phyloP scores from a whole-genome alignment of 1,139 yeast species.

The Magnusiomyces suaveolens region DNA sequence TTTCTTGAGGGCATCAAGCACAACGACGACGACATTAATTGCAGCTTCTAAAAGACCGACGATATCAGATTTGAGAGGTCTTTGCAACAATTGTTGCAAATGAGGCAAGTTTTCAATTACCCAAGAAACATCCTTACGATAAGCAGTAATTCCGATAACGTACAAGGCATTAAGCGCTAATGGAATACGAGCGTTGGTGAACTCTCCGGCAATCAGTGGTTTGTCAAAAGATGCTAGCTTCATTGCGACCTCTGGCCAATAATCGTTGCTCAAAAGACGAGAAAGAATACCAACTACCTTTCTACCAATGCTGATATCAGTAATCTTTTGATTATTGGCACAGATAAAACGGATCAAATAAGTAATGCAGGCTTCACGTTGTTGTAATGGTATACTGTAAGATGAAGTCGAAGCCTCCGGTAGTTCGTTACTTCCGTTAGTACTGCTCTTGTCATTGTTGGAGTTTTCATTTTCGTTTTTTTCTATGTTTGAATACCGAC shows the following conservation, averaged over 20 bases:
- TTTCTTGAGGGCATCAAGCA: conserved; percentile 37
- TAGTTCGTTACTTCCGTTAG: background rate
- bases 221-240: conserved; percentile 80
- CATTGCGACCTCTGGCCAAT: conserved; percentile 83
- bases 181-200: conserved; percentile 50
- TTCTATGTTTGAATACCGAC: conserved; percentile 18
- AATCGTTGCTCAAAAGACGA: conserved; percentile 57
- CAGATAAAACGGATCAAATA: conserved; percentile 83
- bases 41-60: conserved; percentile 71
- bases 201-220: conserved; percentile 68
- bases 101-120: conserved; percentile 57
- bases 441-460: conserved; percentile 9
- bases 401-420: conserved; percentile 18
- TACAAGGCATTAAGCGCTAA: conserved; percentile 85
- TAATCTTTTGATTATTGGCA: conserved; percentile 73
- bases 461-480: conserved; percentile 10
- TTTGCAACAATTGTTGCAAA: conserved; percentile 66
- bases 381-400: conserved; percentile 63
- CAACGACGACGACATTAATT: conserved; percentile 60
- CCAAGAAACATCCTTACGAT: conserved; percentile 71
- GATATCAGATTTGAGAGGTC: conserved; percentile 73
- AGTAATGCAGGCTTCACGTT: conserved; percentile 86
- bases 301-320: conserved; percentile 75
- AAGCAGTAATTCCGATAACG: conserved; percentile 76
- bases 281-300: conserved; percentile 69